These are phyloP conservation scores for Cronartium quercuum DNA, from an alignment of 1,284 basidiomycete genomes.

Conservation along the genomic window DNA sequence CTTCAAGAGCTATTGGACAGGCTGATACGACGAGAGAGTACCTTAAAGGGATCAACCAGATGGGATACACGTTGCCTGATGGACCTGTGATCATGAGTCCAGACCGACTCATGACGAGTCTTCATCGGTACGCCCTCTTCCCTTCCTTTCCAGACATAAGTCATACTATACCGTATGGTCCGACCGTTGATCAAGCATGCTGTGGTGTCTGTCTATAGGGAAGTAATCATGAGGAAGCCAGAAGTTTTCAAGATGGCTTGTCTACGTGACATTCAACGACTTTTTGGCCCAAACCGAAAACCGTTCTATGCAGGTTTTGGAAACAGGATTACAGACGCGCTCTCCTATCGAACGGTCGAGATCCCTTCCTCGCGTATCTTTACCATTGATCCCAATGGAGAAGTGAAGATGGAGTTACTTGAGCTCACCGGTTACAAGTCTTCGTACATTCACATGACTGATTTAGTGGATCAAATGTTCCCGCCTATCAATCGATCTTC, in stretches of 20 bases:
- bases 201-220: slow-evolving; percentile 31
- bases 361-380: slow-evolving; percentile 92
- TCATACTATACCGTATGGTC: too few species aligned
- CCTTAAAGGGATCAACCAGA: slow-evolving; percentile 88
- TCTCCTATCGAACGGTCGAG: slow-evolving; percentile 92
- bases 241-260: slow-evolving; percentile 99
- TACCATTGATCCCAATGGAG: slow-evolving; percentile 90
- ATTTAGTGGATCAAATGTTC: slow-evolving; percentile 98
- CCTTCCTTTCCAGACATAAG: too few species aligned
- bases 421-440: slow-evolving; percentile 95
- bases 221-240: slow-evolving; percentile 94
- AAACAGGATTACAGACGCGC: slow-evolving; percentile 94
- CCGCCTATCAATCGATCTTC: slow-evolving; percentile 63
- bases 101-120: slow-evolving; percentile 84
- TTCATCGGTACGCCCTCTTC: slow-evolving; percentile 66
- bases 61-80: slow-evolving; percentile 89
- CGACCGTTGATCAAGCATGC: too few species aligned
- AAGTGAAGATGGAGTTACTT: slow-evolving; percentile 94
- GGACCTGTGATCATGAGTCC: slow-evolving; percentile 99
- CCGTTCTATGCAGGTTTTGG: slow-evolving; percentile 98
- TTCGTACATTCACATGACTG: slow-evolving; percentile 95
- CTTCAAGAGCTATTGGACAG: slow-evolving; percentile 94
- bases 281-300: slow-evolving; percentile 62
- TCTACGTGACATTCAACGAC: slow-evolving; percentile 84
- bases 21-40: slow-evolving; percentile 96